phyloP scores from a whole-genome alignment of 768 basidiomycete species.

The Hygrophorus pudorinus region DNA sequence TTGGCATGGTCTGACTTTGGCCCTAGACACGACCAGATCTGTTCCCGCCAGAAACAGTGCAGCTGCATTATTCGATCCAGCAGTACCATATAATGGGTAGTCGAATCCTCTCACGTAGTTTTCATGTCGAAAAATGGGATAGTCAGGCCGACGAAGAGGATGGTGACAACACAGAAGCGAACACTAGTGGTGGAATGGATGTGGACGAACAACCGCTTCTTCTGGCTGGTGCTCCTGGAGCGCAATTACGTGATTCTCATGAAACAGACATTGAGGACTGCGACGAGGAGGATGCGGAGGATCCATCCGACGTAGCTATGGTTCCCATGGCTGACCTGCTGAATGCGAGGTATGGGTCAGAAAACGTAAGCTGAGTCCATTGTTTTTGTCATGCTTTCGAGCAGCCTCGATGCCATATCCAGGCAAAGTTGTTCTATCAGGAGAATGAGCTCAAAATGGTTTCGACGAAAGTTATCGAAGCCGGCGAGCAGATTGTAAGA shows the following conservation, averaged over 20 bases:
- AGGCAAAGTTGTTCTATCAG: conserved; percentile 86
- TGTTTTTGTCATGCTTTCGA: conserved; percentile 2
- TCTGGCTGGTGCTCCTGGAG: conserved; percentile 11
- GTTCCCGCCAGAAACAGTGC: conserved; percentile 45
- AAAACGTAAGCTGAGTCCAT: conserved; percentile 53
- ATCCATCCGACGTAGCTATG: conserved; percentile 70
- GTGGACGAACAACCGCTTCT: conserved; percentile 21
- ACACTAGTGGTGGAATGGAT: conserved; percentile 32
- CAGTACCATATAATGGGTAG: conserved; percentile 86
- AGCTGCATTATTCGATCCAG: conserved; percentile 51
- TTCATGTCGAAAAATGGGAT: conserved; percentile 61
- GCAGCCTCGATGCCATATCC: conserved; percentile 4
- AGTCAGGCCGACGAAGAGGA: conserved; percentile 19
- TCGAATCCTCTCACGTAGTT: conserved; percentile 86
- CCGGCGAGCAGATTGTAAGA: conserved; percentile 82
- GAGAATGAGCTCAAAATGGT: conserved; percentile 66
- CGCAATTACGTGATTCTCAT: conserved; percentile 16
- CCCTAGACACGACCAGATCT: conserved; percentile 55
- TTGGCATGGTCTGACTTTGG: background rate
- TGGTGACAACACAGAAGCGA: conserved; percentile 13
- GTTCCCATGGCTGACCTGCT: conserved; percentile 95
- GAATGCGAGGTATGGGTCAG: conserved; percentile 76
- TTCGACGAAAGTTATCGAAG: conserved; percentile 59
- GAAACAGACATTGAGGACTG: conserved; percentile 25
- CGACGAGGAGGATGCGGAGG: conserved; percentile 40